Evolutionary conservation across 2,329 filamentous ascomycete species (phyloP).

Genomic region (Xylaria multiplex): DNA sequence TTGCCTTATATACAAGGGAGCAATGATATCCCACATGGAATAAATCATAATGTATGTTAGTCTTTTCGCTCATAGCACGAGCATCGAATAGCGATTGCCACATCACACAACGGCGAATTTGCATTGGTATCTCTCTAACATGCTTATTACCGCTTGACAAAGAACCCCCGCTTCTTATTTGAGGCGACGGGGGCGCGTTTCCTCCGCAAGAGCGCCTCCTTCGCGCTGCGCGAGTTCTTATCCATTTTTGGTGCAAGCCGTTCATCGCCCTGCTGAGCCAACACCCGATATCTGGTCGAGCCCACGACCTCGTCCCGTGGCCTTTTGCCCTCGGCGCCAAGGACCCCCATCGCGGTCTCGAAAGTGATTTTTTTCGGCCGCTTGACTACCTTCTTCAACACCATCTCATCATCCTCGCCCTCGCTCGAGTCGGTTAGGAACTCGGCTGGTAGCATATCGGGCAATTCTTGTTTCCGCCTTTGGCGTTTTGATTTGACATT

Average conservation of each 20-base stretch:
- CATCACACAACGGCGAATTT: neutral
- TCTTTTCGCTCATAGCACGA: neutral
- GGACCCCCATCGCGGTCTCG: slow-evolving; percentile 52
- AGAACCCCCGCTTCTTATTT: slow-evolving; percentile 57
- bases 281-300: slow-evolving; percentile 63
- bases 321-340: slow-evolving; percentile 53
- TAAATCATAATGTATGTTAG: slow-evolving; percentile 1
- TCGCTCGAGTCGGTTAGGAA: slow-evolving; percentile 62
- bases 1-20: neutral
- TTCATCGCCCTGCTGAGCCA: slow-evolving; percentile 57
- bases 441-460: slow-evolving; percentile 62
- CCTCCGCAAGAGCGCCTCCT: slow-evolving; percentile 59
- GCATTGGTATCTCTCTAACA: slow-evolving; percentile 19
- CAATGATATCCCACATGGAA: neutral
- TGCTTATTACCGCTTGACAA: slow-evolving; percentile 49
- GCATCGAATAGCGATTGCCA: neutral
- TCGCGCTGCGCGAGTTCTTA: slow-evolving; percentile 55
- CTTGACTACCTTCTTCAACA: slow-evolving; percentile 41
- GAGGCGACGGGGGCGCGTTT: slow-evolving; percentile 50
- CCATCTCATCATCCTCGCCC: slow-evolving; percentile 39
- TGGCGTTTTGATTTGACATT: slow-evolving; percentile 42
- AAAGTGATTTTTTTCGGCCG: slow-evolving; percentile 58
- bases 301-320: slow-evolving; percentile 62
- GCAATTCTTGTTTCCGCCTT: slow-evolving; percentile 53
- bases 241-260: slow-evolving; percentile 60